Base-by-base conservation (phyloP, 192 early-diverging fungal genomes). In the Entomortierella chlamydospora region DNA sequence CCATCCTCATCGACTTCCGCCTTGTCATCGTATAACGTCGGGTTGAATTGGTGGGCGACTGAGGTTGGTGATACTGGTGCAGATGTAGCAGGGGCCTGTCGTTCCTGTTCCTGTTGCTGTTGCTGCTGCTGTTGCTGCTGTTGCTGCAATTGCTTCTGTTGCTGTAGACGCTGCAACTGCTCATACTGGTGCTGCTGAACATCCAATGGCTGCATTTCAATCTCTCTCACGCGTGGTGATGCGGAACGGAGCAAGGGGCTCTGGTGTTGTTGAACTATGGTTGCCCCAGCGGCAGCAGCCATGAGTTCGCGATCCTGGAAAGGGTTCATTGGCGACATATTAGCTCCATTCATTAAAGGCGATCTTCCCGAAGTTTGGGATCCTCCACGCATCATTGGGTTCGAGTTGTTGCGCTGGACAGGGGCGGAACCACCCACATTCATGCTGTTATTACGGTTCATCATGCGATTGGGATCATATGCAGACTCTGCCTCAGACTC, bases 191-290 rank as follows among this genome's bases (percentile, higher is more conserved):
- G 76, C 57, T 79, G 76, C 43, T 79, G 76, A 28, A 79, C 56
- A 52, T 79, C 76, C 51, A 79, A 56, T 12, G 76, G 76, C 57
- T 79, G 76, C 76, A 79, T 79, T 61, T 79, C 76, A 65, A 79
- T 79, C 17, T 70, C 76, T 49, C 68, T 62, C 2, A 61, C 41
- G 13, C 55, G 52, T 20, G 73, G 67, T 2, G 56, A 57, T 2
- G 50, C 47, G 23, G 58, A 33, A 18, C 51, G 34, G 15, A 9
- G 20, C 3, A 60, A 28, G 20, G 66, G 74, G 26, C 51, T 55
- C 22, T 61, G 60, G 28, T 57, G 23, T 10, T 51, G 61, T 33
- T 50, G 26, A 33, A 22, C 43, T 2, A 43, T 50, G 23, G 54
- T 51, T 12, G 57, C 49, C 26, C 42, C 68, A 1, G 34, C 68